A percentile compares a stretch with the other conserved stretches of the same genome.
Evolutionary conservation across 2,329 filamentous ascomycete species (phyloP).

Genomic region (Polychaeton citri): DNA sequence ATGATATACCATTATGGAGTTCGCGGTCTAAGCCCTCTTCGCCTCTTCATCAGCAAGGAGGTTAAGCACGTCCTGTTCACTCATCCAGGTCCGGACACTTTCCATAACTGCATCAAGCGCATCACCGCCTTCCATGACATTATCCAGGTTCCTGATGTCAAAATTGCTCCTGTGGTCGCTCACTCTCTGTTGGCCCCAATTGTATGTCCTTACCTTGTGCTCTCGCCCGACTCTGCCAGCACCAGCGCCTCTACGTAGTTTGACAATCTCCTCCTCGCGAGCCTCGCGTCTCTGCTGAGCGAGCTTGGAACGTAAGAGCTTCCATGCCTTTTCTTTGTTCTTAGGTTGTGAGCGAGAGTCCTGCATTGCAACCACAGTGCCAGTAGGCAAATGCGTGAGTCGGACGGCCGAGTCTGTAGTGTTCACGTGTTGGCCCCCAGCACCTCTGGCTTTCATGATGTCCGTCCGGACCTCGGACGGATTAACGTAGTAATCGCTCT

Average conservation of each 20-base stretch:
- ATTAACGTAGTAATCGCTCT: slow-evolving; percentile 83
- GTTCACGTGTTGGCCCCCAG: slow-evolving; percentile 95
- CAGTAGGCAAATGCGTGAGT: slow-evolving; percentile 79
- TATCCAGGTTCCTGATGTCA: slow-evolving; percentile 66
- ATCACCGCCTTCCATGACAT: slow-evolving; percentile 64
- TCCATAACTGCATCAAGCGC: slow-evolving; percentile 63
- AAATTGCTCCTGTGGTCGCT: slow-evolving; percentile 77
- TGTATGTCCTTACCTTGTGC: slow-evolving; percentile 91
- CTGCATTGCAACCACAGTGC: slow-evolving; percentile 80
- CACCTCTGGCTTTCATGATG: slow-evolving; percentile 82
- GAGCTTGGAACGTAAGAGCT: slow-evolving; percentile 65
- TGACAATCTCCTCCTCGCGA: slow-evolving; percentile 66
- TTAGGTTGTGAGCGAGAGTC: slow-evolving; percentile 81
- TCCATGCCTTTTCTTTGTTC: slow-evolving; percentile 82
- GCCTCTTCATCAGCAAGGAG: slow-evolving; percentile 34
- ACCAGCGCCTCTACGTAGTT: slow-evolving; percentile 63
- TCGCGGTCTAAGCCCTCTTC: not conserved
- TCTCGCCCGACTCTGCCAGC: slow-evolving; percentile 71
- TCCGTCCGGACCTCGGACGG: slow-evolving; percentile 70
- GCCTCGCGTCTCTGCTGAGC: slow-evolving; percentile 70
- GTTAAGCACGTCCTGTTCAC: slow-evolving; percentile 58
- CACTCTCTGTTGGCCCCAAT: slow-evolving; percentile 64
- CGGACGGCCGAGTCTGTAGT: slow-evolving; percentile 94
- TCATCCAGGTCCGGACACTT: slow-evolving; percentile 63
- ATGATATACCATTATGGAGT: too few species aligned